phyloP scores from a whole-genome alignment of 2,329 filamentous ascomycete genomes.

The Furcasterigmium sp. region DNA sequence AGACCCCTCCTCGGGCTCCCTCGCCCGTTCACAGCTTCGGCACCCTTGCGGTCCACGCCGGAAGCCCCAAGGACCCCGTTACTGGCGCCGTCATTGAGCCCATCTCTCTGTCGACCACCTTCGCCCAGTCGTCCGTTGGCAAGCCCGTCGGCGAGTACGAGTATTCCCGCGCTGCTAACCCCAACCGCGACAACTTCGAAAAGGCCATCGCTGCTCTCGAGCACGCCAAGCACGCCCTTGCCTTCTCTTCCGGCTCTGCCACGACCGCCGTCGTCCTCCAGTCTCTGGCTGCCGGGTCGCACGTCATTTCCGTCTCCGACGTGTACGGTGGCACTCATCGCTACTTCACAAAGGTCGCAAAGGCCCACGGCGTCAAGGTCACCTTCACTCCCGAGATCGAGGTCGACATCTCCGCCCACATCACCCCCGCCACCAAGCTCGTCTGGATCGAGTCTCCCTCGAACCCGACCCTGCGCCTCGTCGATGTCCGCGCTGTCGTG shows the following conservation, averaged over 20 bases:
- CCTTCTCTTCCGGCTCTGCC: conserved; percentile 90
- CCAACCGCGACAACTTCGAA: conserved; percentile 94
- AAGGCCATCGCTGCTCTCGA: conserved; percentile 85
- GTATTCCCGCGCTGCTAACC: conserved; percentile 90
- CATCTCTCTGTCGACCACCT: conserved; percentile 95
- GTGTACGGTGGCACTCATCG: conserved; percentile 97
- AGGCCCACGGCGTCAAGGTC: conserved; percentile 88
- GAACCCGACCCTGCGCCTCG: conserved; percentile 88
- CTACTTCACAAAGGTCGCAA: conserved; percentile 97
- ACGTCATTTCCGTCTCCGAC: conserved; percentile 94
- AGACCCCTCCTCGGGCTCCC: conserved; percentile 23
- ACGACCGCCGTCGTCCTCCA: conserved; percentile 92
- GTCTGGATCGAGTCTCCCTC: conserved; percentile 97
- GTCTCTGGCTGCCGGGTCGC: conserved; percentile 82
- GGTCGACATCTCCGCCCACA: conserved; percentile 77
- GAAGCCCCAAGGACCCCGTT: conserved; percentile 80
- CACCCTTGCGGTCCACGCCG: conserved; percentile 91
- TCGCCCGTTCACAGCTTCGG: conserved; percentile 79
- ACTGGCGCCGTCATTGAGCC: conserved; percentile 95
- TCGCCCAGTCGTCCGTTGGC: conserved; percentile 84
- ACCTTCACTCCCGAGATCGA: conserved; percentile 94
- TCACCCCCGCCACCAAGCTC: conserved; percentile 83
- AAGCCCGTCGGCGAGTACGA: conserved; percentile 85
- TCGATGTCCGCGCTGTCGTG: conserved; percentile 86
- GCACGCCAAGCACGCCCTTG: conserved; percentile 85